A percentile compares a stretch with the other conserved stretches of the same genome.
Evolutionary conservation across 2,329 filamentous ascomycete species (phyloP).

Genomic region (Graphilbum sp.): DNA sequence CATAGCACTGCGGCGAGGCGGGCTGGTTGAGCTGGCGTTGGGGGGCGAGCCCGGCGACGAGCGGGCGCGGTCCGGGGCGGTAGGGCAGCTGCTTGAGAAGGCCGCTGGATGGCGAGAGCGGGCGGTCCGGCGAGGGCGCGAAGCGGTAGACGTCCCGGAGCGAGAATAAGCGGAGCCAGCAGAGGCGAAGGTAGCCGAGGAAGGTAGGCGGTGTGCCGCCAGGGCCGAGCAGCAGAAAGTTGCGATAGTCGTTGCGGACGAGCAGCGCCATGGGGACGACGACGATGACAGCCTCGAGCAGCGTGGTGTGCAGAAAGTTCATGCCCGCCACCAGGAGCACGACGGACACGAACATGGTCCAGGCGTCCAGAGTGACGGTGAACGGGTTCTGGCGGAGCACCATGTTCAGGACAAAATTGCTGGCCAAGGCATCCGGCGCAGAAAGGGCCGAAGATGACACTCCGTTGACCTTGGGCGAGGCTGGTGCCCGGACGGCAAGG

Average conservation of each 20-base stretch:
- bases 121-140: slow-evolving; percentile 34
- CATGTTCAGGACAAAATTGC: slow-evolving; percentile 20
- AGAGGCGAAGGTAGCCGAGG: slow-evolving; percentile 55
- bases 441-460: not conserved
- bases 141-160: slow-evolving; percentile 49
- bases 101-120: slow-evolving; percentile 36
- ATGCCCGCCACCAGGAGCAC: slow-evolving; percentile 32
- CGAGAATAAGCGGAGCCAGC: slow-evolving; percentile 57
- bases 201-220: slow-evolving; percentile 66
- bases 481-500: too few relatives aligned
- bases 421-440: not conserved
- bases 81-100: slow-evolving; percentile 44
- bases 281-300: slow-evolving; percentile 32
- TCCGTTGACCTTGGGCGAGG: too few relatives aligned
- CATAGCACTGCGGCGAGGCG: slow-evolving; percentile 35
- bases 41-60: slow-evolving; percentile 60
- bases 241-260: slow-evolving; percentile 55
- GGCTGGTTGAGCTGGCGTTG: slow-evolving; percentile 63
- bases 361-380: slow-evolving; percentile 34
- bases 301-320: slow-evolving; percentile 30
- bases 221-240: slow-evolving; percentile 62
- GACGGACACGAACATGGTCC: slow-evolving; percentile 27
- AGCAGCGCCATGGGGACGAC: slow-evolving; percentile 31
- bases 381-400: slow-evolving; percentile 33
- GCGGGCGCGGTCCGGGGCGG: slow-evolving; percentile 46